phyloP scores from a whole-genome alignment of 176 grass and related monocot genomes.

The maize (Zea mays) region DNA sequence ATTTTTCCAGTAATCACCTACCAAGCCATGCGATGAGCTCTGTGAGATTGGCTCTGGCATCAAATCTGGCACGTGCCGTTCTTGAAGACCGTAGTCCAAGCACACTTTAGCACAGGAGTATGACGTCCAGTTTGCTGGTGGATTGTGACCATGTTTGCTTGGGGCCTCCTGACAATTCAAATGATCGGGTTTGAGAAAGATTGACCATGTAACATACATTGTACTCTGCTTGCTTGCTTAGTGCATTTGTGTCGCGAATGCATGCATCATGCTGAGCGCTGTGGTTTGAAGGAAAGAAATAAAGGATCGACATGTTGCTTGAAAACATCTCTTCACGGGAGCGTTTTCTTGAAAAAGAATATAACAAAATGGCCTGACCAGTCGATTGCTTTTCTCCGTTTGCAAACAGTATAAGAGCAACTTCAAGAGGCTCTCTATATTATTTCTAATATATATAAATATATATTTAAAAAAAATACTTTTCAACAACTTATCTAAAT shows the following conservation, averaged over 20 bases:
- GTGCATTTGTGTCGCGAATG: background rate
- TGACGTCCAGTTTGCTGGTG: slow-evolving; percentile 10
- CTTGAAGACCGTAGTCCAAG: slow-evolving; percentile 65
- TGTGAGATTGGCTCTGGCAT: slow-evolving; percentile 70
- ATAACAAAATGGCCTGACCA: background rate
- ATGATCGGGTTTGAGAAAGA: slow-evolving; percentile 17
- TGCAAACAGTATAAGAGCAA: no score
- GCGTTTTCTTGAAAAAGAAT: background rate
- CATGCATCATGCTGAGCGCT: background rate
- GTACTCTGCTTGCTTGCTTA: slow-evolving; percentile 14
- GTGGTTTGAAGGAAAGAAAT: background rate
- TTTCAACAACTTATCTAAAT: no score
- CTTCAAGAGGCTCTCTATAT: no score
- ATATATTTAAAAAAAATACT: no score
- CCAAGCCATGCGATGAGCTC: slow-evolving; percentile 55
- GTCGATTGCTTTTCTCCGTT: no score
- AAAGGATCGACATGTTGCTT: background rate
- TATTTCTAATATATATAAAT: no score
- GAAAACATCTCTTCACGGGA: background rate
- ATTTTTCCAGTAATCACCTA: slow-evolving; percentile 61
- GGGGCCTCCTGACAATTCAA: background rate
- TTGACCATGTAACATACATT: slow-evolving; percentile 24
- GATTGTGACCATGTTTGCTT: background rate
- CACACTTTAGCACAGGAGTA: background rate
- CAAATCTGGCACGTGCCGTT: slow-evolving; percentile 70